Evolutionary conservation across 2,329 filamentous ascomycete genomes (phyloP).

Genomic region (Chalara sp.): DNA sequence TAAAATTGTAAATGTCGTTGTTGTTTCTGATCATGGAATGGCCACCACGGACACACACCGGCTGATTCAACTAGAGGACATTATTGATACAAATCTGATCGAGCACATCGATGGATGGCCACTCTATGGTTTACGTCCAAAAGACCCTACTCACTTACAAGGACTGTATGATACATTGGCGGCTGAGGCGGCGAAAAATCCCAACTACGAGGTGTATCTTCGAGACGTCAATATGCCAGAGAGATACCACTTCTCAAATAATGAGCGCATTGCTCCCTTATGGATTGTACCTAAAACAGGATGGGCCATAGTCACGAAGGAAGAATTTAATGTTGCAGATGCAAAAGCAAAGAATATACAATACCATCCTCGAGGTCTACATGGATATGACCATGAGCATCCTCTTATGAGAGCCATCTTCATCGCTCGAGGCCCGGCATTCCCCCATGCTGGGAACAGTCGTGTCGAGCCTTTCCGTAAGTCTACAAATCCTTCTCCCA

Average conservation of each 20-base stretch:
- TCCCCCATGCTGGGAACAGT: constrained; percentile 78
- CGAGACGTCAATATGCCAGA: constrained; percentile 83
- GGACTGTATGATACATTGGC: constrained; percentile 57
- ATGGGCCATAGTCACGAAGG: constrained; percentile 80
- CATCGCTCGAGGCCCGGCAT: constrained; percentile 83
- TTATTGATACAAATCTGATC: constrained; percentile 71
- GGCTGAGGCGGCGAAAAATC: constrained; percentile 51
- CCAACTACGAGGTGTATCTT: constrained; percentile 80
- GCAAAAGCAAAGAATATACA: constrained; percentile 55
- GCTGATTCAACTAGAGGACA: constrained; percentile 82
- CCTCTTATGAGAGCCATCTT: constrained; percentile 96
- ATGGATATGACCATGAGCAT: constrained; percentile 93
- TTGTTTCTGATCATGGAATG: constrained; percentile 99
- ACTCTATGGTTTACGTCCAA: constrained; percentile 79
- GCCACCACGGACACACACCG: constrained; percentile 79
- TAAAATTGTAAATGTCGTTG: constrained; percentile 81
- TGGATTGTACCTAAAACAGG: constrained; percentile 92
- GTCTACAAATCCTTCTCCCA: constrained; percentile 24
- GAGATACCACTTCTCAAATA: constrained; percentile 84
- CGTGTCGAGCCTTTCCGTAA: constrained; percentile 75
- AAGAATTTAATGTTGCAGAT: constrained; percentile 69
- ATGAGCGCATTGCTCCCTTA: constrained; percentile 83
- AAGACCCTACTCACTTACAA: constrained; percentile 58
- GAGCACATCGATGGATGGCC: constrained; percentile 93
- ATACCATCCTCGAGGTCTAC: constrained; percentile 78